Evolutionary conservation across 2,329 filamentous ascomycete genomes (phyloP).

Genomic region (Botrytis medusae): DNA sequence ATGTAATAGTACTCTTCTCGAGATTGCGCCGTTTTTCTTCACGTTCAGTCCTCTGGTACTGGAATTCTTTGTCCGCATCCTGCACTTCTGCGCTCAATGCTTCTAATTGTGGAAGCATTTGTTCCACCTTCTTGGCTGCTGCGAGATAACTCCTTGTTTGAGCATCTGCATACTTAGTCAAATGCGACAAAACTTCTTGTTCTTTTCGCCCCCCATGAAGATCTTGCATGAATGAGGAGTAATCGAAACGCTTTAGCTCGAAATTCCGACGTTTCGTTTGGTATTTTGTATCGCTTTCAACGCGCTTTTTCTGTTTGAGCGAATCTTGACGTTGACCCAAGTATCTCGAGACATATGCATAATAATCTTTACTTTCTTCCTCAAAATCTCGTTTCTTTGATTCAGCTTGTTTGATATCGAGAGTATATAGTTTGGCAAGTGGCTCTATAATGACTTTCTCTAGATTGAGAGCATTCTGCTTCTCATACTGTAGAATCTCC

Average conservation of each 20-base stretch:
- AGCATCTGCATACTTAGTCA: conserved; percentile 90
- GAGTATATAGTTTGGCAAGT: conserved; percentile 83
- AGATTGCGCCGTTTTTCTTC: conserved; percentile 90
- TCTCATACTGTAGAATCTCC: conserved; percentile 85
- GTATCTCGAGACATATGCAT: conserved; percentile 91
- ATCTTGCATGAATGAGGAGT: conserved; percentile 98
- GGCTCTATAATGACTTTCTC: conserved; percentile 96
- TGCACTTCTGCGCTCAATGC: conserved; percentile 86
- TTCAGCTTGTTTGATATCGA: conserved; percentile 97
- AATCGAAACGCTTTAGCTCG: conserved; percentile 96
- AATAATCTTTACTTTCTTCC: conserved; percentile 98
- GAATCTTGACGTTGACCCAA: conserved; percentile 96
- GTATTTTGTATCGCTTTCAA: conserved; percentile 93
- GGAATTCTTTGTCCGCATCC: conserved; percentile 93
- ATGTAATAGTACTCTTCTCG: conserved; percentile 80
- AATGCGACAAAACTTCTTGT: conserved; percentile 89
- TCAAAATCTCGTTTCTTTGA: conserved; percentile 97
- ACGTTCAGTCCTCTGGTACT: conserved; percentile 89
- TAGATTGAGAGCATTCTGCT: conserved; percentile 77
- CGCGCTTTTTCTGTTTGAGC: conserved; percentile 94
- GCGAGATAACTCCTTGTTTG: conserved; percentile 81
- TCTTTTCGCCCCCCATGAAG: conserved; percentile 98
- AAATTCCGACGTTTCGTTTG: conserved; percentile 92
- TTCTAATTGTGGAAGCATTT: conserved; percentile 83
- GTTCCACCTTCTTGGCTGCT: conserved; percentile 84